phyloP scores from a whole-genome alignment of 148 eudicot genomes.

The Diospyros kaki region DNA sequence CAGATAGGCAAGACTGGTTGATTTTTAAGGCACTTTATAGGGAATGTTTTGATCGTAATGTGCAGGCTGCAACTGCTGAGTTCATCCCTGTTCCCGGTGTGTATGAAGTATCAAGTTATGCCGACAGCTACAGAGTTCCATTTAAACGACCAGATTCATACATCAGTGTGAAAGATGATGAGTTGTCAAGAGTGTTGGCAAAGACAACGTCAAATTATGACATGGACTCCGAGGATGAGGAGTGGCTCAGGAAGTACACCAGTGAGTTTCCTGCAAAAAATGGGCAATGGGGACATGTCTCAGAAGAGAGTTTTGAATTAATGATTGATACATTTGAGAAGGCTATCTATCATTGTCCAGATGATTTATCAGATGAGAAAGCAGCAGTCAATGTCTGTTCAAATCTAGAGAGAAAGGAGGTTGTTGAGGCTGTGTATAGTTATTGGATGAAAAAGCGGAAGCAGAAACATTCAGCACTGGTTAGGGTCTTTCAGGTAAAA shows the following conservation, averaged over 20 bases:
- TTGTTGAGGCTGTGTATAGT: constrained; percentile 42
- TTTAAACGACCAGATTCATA: constrained; percentile 62
- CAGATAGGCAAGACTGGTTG: constrained; percentile 67
- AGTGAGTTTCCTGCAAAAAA: constrained; percentile 18
- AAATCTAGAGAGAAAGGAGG: constrained; percentile 43
- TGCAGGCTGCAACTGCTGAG: constrained; percentile 36
- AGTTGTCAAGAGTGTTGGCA: constrained; percentile 64
- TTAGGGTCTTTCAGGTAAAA: constrained; percentile 74
- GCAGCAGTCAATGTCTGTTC: constrained; percentile 37
- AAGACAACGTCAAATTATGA: constrained; percentile 67
- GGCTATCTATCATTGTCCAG: constrained; percentile 47
- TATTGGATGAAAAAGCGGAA: constrained; percentile 69
- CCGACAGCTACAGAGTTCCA: constrained; percentile 18
- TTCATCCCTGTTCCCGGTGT: constrained; percentile 75
- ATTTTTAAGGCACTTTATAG: constrained; percentile 73
- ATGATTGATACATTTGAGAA: constrained; percentile 85
- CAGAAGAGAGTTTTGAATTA: constrained; percentile 67
- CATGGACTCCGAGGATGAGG: constrained; percentile 80
- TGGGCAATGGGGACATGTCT: constrained; percentile 29
- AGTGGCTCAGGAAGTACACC: constrained; percentile 60
- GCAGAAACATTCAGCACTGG: constrained; percentile 47
- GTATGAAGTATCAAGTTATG: constrained; percentile 41
- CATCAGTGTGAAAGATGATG: constrained; percentile 59
- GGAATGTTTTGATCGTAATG: constrained; percentile 65
- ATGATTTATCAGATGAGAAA: constrained; percentile 40